Evolutionary conservation across 768 basidiomycete genomes (phyloP).

Genomic region (Basidioascus undulatus): DNA sequence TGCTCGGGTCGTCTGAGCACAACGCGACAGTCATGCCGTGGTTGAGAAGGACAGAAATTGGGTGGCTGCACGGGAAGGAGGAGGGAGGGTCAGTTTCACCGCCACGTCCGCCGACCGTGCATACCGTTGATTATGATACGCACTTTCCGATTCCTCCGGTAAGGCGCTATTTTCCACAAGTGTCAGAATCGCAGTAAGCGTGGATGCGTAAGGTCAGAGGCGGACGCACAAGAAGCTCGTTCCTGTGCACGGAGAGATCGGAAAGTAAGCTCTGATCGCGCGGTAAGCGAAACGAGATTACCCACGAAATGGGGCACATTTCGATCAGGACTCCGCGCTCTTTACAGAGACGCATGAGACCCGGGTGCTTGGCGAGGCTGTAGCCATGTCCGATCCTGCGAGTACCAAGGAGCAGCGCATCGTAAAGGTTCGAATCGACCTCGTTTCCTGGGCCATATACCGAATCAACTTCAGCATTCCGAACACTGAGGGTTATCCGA

Average conservation of each 20-base stretch:
- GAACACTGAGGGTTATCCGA: neutral
- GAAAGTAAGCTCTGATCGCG: neutral
- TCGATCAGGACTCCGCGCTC: constrained; percentile 41
- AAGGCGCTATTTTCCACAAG: no score
- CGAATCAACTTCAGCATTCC: neutral
- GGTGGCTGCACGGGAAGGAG: constrained; percentile 58
- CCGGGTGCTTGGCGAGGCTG: constrained; percentile 53
- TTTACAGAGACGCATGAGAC: constrained; percentile 39
- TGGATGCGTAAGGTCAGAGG: neutral
- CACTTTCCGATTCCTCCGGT: no score
- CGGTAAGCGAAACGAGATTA: constrained; percentile 7
- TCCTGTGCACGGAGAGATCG: constrained; percentile 27
- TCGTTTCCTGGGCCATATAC: constrained; percentile 16
- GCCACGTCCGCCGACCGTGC: no score
- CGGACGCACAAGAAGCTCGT: constrained; percentile 38
- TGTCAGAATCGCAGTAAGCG: neutral
- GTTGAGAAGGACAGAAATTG: constrained; percentile 43
- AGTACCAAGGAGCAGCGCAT: constrained; percentile 52
- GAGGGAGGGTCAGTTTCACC: constrained; percentile 59
- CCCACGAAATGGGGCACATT: constrained; percentile 60
- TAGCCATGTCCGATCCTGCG: constrained; percentile 64
- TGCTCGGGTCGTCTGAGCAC: constrained; percentile 48
- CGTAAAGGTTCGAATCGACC: constrained; percentile 49
- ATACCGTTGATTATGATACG: no score
- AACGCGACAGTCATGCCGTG: constrained; percentile 47